A percentile compares a stretch with the other conserved stretches of the same genome.
Conservation (phyloP, 2,329 filamentous ascomycete species). For the Blastomyces parvus region DNA sequence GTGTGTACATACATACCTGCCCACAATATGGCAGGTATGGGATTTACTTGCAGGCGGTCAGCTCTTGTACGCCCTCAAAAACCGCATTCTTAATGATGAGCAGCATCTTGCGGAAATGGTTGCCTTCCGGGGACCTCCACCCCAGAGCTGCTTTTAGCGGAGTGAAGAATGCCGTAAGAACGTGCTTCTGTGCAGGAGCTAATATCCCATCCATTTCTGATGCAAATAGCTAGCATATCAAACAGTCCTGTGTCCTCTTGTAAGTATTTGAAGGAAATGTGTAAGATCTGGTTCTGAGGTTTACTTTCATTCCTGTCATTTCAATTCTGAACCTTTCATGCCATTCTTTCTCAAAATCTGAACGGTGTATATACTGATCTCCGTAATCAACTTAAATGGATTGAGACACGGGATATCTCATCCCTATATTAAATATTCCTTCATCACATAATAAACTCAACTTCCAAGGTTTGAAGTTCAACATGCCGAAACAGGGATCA, state of each 20-base stretch:
- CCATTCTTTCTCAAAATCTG: too few relatives aligned
- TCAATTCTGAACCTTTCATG: too few relatives aligned
- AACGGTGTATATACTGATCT: too few relatives aligned
- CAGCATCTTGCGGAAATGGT: constrained; percentile 17
- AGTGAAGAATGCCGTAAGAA: constrained; percentile 18
- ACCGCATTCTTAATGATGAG: constrained; percentile 14
- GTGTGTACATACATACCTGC: background rate
- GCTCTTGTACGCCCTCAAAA: constrained; percentile 15
- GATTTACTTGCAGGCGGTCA: constrained; percentile 14
- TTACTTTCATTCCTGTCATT: too few relatives aligned
- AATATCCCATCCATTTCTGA: constrained; percentile 6
- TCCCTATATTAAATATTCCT: too few relatives aligned
- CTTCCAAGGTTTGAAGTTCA: too few relatives aligned
- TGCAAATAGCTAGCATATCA: background rate
- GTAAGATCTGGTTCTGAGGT: too few relatives aligned
- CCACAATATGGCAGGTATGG: constrained; percentile 13
- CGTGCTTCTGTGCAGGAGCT: constrained; percentile 29
- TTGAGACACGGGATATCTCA: background rate
- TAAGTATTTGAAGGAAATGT: too few relatives aligned
- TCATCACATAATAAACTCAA: too few relatives aligned
- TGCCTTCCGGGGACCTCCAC: constrained; percentile 14
- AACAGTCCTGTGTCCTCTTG: too few relatives aligned
- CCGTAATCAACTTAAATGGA: too few relatives aligned
- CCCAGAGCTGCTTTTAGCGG: constrained; percentile 12
- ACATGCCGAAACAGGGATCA: too few relatives aligned